Conservation (phyloP, 129 eudicot species). For the Flaveria trinervia region DNA sequence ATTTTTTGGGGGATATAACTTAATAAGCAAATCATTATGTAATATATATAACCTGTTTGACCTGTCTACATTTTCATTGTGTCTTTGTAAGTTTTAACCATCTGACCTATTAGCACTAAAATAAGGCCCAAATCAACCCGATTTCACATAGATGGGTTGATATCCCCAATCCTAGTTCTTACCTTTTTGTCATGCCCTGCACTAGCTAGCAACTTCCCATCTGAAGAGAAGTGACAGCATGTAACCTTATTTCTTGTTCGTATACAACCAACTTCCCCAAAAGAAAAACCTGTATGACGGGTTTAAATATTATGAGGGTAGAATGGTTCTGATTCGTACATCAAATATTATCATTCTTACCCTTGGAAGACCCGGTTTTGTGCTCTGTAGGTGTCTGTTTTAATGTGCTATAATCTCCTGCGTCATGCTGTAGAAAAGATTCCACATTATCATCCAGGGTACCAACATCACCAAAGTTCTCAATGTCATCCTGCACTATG, state of each 20-base stretch:
- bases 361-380: constrained; percentile 76
- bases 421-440: constrained; percentile 87
- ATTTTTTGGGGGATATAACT: neutral
- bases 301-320: neutral
- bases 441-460: constrained; percentile 86
- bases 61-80: neutral
- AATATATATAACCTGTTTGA: neutral
- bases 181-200: constrained; percentile 99
- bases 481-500: constrained; percentile 83
- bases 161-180: neutral
- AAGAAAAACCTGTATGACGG: constrained; percentile 66
- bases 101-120: constrained; percentile 13
- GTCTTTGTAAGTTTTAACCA: neutral
- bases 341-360: constrained; percentile 30
- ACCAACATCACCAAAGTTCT: constrained; percentile 78
- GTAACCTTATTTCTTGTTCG: constrained; percentile 90
- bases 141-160: neutral
- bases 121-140: neutral
- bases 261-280: constrained; percentile 87
- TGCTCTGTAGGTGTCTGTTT: constrained; percentile 80
- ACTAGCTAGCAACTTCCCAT: constrained; percentile 96
- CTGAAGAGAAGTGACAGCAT: constrained; percentile 96
- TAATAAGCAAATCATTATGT: neutral
- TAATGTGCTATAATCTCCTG: constrained; percentile 84
- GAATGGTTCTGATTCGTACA: constrained; percentile 19